These are phyloP conservation scores for Coemansia sp. DNA, from an alignment of 192 early-diverging fungal species.

Conservation along the genomic window DNA sequence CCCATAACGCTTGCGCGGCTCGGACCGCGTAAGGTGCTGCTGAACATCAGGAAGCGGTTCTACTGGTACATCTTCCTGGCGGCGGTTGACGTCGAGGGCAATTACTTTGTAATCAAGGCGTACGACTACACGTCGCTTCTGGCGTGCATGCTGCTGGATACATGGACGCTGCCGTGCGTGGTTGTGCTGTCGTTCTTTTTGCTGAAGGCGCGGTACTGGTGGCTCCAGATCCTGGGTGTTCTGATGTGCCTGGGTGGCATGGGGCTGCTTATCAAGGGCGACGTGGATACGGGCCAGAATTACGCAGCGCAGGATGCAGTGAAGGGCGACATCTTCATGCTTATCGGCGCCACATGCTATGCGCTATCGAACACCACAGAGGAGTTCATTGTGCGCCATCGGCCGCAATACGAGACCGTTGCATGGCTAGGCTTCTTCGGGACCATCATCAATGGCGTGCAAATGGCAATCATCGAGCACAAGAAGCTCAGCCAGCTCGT, in stretches of 20 bases:
- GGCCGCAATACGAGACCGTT: slow-evolving; percentile 72
- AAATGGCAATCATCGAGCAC: slow-evolving; percentile 70
- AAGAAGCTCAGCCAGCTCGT: slow-evolving; percentile 43
- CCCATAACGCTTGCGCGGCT: slow-evolving; percentile 46
- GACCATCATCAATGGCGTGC: slow-evolving; percentile 69
- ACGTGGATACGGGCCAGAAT: slow-evolving; percentile 64
- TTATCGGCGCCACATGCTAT: slow-evolving; percentile 73
- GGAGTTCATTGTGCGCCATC: slow-evolving; percentile 70
- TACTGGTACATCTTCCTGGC: slow-evolving; percentile 62
- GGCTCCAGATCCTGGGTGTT: slow-evolving; percentile 69
- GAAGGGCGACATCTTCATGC: slow-evolving; percentile 71
- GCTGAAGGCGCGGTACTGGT: slow-evolving; percentile 62
- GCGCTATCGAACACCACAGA: slow-evolving; percentile 71
- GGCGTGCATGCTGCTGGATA: slow-evolving; percentile 75
- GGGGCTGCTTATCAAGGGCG: slow-evolving; percentile 65
- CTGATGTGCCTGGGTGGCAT: slow-evolving; percentile 67
- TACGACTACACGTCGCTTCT: slow-evolving; percentile 73
- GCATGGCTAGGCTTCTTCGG: slow-evolving; percentile 74
- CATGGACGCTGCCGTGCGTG: slow-evolving; percentile 75
- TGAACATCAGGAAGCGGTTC: slow-evolving; percentile 41
- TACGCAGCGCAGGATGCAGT: slow-evolving; percentile 56
- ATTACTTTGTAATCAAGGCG: slow-evolving; percentile 79
- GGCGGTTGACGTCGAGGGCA: slow-evolving; percentile 77
- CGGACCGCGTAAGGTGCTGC: slow-evolving; percentile 41
- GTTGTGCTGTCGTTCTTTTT: slow-evolving; percentile 67